Base-by-base conservation (phyloP, 495 filamentous ascomycete genomes). In the Neurospora sp. region DNA sequence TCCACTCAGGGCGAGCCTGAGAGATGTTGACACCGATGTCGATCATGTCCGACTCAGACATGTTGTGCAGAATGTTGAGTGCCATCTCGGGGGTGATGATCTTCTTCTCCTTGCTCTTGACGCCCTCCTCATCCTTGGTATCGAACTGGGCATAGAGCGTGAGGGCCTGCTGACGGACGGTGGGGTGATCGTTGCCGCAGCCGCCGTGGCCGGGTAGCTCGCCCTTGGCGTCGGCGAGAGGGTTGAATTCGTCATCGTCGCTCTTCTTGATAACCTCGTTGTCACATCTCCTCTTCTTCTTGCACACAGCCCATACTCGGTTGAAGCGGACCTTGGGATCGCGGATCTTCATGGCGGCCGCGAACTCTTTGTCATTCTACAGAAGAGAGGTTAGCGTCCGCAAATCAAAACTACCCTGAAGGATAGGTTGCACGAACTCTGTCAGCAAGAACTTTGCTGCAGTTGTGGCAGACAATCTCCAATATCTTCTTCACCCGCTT, bases 381-480 rank as follows among this genome's bases (percentile, higher is more conserved):
- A 74, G 69, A 77, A 74, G 73, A 42, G 70, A 80, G 78, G 89
- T 96, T 84, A 96, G 93, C 89, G 90, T 85, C 83, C 84, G 75
- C 76, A 81, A 79, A 77, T 79, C 79, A 84, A 82, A 82, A 85
- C 85, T 71, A 77, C 76, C 79, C 76, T 66, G 73, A 79, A 73
- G 76, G 82, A 80, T 74, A 76, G 86, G 89, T 45, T 75, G 74
- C 84, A 93, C 96, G 93, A 89, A 98, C 95, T 90, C 91, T 91
- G 87, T 97, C 94, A 79, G 92, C 90, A 83, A 96, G 87, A 76
- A 98, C 92, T 87, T 93, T 97, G 81, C 94, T 93, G 86, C 96
- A 99, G 83, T 96, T 97, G 84, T 96, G 94, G 87, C 96, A 99
- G 79, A 98, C 94, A 39, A 92, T 94, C 87, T 99, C 96, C 76